A percentile compares a stretch with the other conserved stretches of the same genome.
Evolutionary conservation across 2,329 filamentous ascomycete species (phyloP).

Genomic region (Aspergillus sp.): DNA sequence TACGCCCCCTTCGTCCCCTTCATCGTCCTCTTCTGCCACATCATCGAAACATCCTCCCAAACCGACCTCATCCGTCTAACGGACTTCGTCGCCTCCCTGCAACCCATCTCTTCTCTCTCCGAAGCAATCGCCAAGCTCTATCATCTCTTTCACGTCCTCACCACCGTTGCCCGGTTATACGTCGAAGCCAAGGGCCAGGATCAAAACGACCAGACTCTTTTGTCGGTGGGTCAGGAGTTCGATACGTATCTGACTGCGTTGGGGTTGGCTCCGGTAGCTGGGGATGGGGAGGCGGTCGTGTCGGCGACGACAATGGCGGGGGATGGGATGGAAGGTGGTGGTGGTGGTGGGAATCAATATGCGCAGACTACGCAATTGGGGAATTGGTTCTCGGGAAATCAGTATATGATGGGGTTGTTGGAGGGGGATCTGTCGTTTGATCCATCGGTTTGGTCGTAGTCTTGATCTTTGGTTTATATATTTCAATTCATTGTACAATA

Average conservation of each 20-base stretch:
- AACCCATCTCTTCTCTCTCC: slow-evolving; percentile 48
- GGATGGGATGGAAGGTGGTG: slow-evolving; percentile 9
- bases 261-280: slow-evolving; percentile 49
- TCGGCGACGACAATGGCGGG: slow-evolving; percentile 1
- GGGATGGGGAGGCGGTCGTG: background rate
- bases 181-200: slow-evolving; percentile 57
- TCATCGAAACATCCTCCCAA: slow-evolving; percentile 48
- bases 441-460: slow-evolving; percentile 8
- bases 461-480: background rate
- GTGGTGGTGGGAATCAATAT: background rate
- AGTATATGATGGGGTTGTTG: slow-evolving; percentile 60
- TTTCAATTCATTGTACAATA: too few species aligned
- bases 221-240: slow-evolving; percentile 55
- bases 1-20: slow-evolving; percentile 43
- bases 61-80: slow-evolving; percentile 52
- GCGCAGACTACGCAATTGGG: slow-evolving; percentile 47
- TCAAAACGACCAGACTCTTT: slow-evolving; percentile 30
- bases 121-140: slow-evolving; percentile 58
- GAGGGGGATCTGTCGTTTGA: slow-evolving; percentile 52
- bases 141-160: slow-evolving; percentile 59
- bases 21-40: slow-evolving; percentile 34
- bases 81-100: slow-evolving; percentile 54
- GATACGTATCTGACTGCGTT: slow-evolving; percentile 62
- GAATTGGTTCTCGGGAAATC: slow-evolving; percentile 63
- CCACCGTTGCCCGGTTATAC: slow-evolving; percentile 58